A percentile compares a stretch with the other conserved stretches of the same genome.
Evolutionary conservation across 495 filamentous ascomycete species (phyloP).

Genomic region (Neurospora tetrasperma): DNA sequence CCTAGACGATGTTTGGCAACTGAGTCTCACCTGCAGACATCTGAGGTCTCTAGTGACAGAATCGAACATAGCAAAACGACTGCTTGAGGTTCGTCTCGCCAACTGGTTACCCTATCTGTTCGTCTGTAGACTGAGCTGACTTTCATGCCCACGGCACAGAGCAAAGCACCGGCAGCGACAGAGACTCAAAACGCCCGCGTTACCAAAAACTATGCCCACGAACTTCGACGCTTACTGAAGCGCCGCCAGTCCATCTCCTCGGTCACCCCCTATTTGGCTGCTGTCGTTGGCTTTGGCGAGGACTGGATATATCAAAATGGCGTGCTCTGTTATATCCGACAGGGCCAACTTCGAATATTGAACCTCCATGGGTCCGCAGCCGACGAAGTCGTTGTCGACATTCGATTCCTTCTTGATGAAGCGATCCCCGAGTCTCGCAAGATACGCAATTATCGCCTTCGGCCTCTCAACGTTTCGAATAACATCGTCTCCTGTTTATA

Average conservation of each 20-base stretch:
- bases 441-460: conserved; percentile 38
- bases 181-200: conserved; percentile 45
- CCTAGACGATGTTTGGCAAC: conserved; percentile 39
- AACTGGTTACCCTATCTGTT: not conserved
- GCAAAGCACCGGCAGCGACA: conserved; percentile 42
- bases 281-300: conserved; percentile 48
- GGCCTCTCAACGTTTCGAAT: conserved; percentile 51
- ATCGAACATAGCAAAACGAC: conserved; percentile 49
- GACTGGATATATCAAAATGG: conserved; percentile 56
- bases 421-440: conserved; percentile 19
- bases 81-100: conserved; percentile 41
- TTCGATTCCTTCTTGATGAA: conserved; percentile 35
- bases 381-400: conserved; percentile 49
- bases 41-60: conserved; percentile 46
- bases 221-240: conserved; percentile 49
- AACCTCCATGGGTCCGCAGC: conserved; percentile 44
- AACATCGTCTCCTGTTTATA: conserved; percentile 50
- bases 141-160: conserved; percentile 30
- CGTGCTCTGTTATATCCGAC: conserved; percentile 48
- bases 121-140: not conserved
- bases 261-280: conserved; percentile 51
- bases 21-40: conserved; percentile 41
- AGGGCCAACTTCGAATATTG: conserved; percentile 50
- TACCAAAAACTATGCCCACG: conserved; percentile 41
- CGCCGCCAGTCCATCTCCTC: conserved; percentile 51